phyloP scores from a whole-genome alignment of 805 yeast genomes.

The Candida michaelii region DNA sequence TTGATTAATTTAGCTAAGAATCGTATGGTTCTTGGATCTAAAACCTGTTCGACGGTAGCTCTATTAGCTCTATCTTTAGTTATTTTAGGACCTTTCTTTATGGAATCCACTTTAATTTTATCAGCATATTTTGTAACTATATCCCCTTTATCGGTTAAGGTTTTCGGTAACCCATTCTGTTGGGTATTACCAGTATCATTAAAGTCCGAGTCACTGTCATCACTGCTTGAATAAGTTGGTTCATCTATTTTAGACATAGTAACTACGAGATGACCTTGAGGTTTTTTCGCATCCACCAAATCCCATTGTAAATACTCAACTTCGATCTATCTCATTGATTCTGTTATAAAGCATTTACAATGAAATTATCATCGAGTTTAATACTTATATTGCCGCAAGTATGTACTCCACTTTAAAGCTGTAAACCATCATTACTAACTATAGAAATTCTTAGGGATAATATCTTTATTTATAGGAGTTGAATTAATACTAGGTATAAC shows the following conservation, averaged over 20 bases:
- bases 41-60: slow-evolving; percentile 95
- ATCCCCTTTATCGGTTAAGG: slow-evolving; percentile 39
- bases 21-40: slow-evolving; percentile 89
- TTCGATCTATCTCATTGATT: no score
- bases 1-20: slow-evolving; percentile 80
- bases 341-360: no score
- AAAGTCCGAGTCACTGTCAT: slow-evolving; percentile 10
- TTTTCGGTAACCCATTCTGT: slow-evolving; percentile 14
- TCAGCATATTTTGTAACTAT: slow-evolving; percentile 64
- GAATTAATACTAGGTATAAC: slow-evolving; percentile 76
- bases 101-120: slow-evolving; percentile 63
- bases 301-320: no score
- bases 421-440: slow-evolving; percentile 7
- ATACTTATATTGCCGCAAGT: slow-evolving; percentile 10
- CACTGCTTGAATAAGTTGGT: slow-evolving; percentile 9
- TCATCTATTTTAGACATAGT: no score
- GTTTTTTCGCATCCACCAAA: no score
- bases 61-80: slow-evolving; percentile 85
- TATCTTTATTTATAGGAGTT: slow-evolving; percentile 86
- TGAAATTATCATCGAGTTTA: slow-evolving; percentile 6
- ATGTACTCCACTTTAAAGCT: neutral
- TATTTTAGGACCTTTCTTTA: slow-evolving; percentile 56
- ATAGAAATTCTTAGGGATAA: slow-evolving; percentile 61
- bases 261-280: no score
- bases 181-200: neutral